These are phyloP conservation scores for Colletotrichum tropicale DNA, from an alignment of 2,329 filamentous ascomycete genomes.

Conservation along the genomic window DNA sequence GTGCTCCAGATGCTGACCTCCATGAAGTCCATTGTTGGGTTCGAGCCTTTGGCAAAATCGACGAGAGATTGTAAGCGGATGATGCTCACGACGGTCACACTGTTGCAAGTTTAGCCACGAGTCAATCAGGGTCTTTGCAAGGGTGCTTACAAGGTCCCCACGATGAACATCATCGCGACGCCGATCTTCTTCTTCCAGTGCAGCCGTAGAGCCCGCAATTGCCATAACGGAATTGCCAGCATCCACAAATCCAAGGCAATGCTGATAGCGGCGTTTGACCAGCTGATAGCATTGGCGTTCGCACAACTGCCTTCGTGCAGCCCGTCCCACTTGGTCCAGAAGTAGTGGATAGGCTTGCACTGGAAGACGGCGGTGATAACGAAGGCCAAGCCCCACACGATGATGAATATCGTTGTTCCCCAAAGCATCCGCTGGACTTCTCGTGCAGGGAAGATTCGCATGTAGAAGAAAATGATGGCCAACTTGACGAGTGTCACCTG, in stretches of 20 bases:
- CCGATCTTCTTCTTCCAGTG: slow-evolving; percentile 48
- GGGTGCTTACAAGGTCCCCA: slow-evolving; percentile 40
- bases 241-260: slow-evolving; percentile 54
- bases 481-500: slow-evolving; percentile 48
- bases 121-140: not conserved
- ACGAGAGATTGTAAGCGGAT: slow-evolving; percentile 30
- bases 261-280: slow-evolving; percentile 50
- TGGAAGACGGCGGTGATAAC: slow-evolving; percentile 46
- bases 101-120: not conserved
- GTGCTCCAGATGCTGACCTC: slow-evolving; percentile 35
- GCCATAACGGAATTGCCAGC: slow-evolving; percentile 48
- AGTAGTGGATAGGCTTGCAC: slow-evolving; percentile 50
- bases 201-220: slow-evolving; percentile 40
- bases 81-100: slow-evolving; percentile 31
- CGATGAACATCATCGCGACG: slow-evolving; percentile 47
- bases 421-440: slow-evolving; percentile 39
- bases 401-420: slow-evolving; percentile 39
- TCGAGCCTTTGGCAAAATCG: slow-evolving; percentile 22
- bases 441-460: slow-evolving; percentile 49
- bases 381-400: slow-evolving; percentile 40
- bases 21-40: slow-evolving; percentile 27
- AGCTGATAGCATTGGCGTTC: slow-evolving; percentile 47
- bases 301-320: slow-evolving; percentile 48
- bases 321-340: slow-evolving; percentile 58
- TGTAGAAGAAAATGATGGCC: slow-evolving; percentile 54